Conservation (phyloP, 1,139 yeast genomes). For the Saccharomycopsis hybrid region DNA sequence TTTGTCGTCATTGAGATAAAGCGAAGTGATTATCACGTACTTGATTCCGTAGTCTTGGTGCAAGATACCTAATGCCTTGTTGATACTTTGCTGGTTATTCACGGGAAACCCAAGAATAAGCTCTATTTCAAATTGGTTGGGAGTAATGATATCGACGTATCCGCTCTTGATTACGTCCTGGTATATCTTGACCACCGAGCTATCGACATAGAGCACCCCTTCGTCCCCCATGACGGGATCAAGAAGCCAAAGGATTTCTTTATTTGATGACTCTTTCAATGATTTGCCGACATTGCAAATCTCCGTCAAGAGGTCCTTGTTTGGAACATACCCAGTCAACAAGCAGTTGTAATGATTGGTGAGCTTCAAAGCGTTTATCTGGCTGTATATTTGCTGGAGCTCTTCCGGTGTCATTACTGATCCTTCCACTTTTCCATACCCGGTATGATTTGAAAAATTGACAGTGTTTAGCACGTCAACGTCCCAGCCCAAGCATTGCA, state of each 20-base stretch:
- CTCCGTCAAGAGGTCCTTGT: slow-evolving; percentile 37
- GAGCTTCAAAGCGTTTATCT: slow-evolving; percentile 35
- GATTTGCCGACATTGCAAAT: slow-evolving; percentile 15
- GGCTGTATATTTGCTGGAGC: slow-evolving; percentile 5
- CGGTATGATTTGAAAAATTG: slow-evolving; percentile 63
- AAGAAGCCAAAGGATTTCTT: slow-evolving; percentile 37
- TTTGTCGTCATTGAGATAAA: slow-evolving; percentile 23
- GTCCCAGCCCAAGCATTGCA: slow-evolving; percentile 50
- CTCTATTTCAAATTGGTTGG: slow-evolving; percentile 70
- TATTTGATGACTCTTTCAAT: slow-evolving; percentile 16
- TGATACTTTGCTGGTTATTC: slow-evolving; percentile 31
- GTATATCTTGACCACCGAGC: slow-evolving; percentile 49
- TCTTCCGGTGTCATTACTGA: slow-evolving; percentile 2
- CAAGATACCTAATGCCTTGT: slow-evolving; percentile 36
- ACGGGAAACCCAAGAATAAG: slow-evolving; percentile 35
- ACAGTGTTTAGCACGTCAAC: slow-evolving; percentile 61
- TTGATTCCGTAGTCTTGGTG: slow-evolving; percentile 37
- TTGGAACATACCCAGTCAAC: slow-evolving; percentile 56
- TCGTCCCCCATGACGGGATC: slow-evolving; percentile 81
- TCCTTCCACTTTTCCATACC: slow-evolving; percentile 47
- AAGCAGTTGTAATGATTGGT: slow-evolving; percentile 23
- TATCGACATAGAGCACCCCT: slow-evolving; percentile 41
- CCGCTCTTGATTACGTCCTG: slow-evolving; percentile 36
- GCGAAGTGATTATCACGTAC: slow-evolving; percentile 45
- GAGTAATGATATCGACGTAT: slow-evolving; percentile 53